A percentile compares a stretch with the other conserved stretches of the same genome.
These are phyloP conservation scores for Neofusicoccum cordaticola DNA, from an alignment of 2,329 filamentous ascomycete species.

Conservation along the genomic window DNA sequence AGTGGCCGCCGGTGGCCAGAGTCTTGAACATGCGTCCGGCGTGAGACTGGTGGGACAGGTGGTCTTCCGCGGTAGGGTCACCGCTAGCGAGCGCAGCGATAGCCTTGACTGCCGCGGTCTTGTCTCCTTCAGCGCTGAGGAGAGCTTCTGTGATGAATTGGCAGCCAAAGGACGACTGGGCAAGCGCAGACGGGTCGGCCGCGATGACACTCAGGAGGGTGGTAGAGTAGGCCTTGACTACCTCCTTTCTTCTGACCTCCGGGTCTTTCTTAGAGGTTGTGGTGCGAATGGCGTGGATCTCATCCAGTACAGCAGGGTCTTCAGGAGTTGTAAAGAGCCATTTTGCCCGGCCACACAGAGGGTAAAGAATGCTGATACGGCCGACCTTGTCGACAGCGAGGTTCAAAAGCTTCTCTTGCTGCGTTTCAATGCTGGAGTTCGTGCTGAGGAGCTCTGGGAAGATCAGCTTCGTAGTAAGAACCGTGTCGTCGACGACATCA, in stretches of 20 bases:
- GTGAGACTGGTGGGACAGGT: slow-evolving; percentile 60
- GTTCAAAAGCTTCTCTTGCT: slow-evolving; percentile 62
- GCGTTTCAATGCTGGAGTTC: slow-evolving; percentile 36
- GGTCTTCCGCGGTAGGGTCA: slow-evolving; percentile 44
- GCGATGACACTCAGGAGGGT: slow-evolving; percentile 72
- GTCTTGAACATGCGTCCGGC: slow-evolving; percentile 86
- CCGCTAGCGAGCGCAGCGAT: slow-evolving; percentile 48
- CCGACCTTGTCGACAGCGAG: slow-evolving; percentile 64
- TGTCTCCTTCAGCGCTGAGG: slow-evolving; percentile 72
- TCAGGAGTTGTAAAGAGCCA: slow-evolving; percentile 56
- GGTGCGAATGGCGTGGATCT: slow-evolving; percentile 75
- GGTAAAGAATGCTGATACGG: slow-evolving; percentile 71
- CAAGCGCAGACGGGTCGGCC: slow-evolving; percentile 64
- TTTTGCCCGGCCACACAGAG: slow-evolving; percentile 64
- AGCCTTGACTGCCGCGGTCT: slow-evolving; percentile 68
- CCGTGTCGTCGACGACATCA: slow-evolving; percentile 92
- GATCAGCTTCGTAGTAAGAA: slow-evolving; percentile 79
- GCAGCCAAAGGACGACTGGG: slow-evolving; percentile 75
- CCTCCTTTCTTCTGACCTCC: slow-evolving; percentile 69
- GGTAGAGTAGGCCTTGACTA: slow-evolving; percentile 71
- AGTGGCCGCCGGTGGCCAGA: slow-evolving; percentile 84
- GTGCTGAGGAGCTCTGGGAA: slow-evolving; percentile 75
- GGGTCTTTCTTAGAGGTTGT: slow-evolving; percentile 92
- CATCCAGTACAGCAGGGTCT: slow-evolving; percentile 64
- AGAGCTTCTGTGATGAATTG: slow-evolving; percentile 83